Evolutionary conservation across 768 basidiomycete species (phyloP).

Genomic region (Rhizopogon rudus): DNA sequence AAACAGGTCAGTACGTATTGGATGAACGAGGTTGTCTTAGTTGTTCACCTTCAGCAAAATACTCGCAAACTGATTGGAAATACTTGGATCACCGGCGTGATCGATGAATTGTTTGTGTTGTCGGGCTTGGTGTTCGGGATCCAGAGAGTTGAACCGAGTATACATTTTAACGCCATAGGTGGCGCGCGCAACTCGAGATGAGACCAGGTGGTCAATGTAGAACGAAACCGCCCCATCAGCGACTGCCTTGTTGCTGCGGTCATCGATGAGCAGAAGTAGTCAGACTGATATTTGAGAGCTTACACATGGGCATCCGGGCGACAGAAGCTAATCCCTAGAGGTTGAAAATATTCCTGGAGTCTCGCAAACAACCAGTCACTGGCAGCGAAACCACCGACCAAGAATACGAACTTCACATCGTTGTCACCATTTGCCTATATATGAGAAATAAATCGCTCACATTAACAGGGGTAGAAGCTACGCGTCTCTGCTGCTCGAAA

Average conservation of each 20-base stretch:
- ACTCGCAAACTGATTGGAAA: constrained; percentile 32
- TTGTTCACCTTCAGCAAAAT: constrained; percentile 33
- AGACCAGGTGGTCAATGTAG: too few relatives aligned
- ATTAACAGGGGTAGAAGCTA: constrained; percentile 16
- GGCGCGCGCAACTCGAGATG: constrained; percentile 12
- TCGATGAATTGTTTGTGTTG: constrained; percentile 10
- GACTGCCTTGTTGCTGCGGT: constrained; percentile 12
- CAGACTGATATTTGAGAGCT: constrained; percentile 8
- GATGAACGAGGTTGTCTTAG: too few relatives aligned
- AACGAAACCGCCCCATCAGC: too few relatives aligned
- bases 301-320: constrained; percentile 48
- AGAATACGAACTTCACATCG: constrained; percentile 29
- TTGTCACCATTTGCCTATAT: neutral
- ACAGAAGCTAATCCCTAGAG: constrained; percentile 34
- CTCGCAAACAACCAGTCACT: constrained; percentile 40
- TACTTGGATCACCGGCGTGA: constrained; percentile 21
- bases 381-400: constrained; percentile 50
- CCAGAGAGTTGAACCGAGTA: neutral
- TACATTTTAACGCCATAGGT: constrained; percentile 28
- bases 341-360: constrained; percentile 34
- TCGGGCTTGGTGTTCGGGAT: constrained; percentile 33
- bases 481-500: constrained; percentile 24
- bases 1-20: too few relatives aligned
- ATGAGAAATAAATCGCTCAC: constrained; percentile 13
- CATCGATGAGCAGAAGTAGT: neutral